Base-by-base conservation (phyloP, 306 rosid species). In the Inga oerstediana region DNA sequence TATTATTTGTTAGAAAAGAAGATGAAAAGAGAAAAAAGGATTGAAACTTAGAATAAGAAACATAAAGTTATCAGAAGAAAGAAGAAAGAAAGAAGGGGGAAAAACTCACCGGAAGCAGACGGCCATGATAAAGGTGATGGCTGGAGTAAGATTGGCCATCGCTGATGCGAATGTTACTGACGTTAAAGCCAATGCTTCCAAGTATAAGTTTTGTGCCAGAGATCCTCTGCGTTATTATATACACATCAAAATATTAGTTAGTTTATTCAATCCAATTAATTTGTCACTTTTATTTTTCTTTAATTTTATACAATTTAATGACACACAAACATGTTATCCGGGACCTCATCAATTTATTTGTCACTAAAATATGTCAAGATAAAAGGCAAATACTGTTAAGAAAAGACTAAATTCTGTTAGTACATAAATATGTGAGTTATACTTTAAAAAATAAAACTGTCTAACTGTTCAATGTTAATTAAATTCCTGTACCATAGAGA, bases 101-200 rank as follows among this genome's bases (percentile, higher is more conserved):
- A 39, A 35, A 37, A 16, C 34, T 54, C 74, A 88, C 97, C 94
- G 71, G 14, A 88, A 89, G 49, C 27, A 84, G 84, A 89, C 68
- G 2, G 97, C 97, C 79, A 94, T 61, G 9, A 90, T 39, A 62
- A 91, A 94, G 22, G 98, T 94, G 35, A 91, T 27, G 79, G 87
- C 94, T 22, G 98, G 98, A 82, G 49, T 0, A 48, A 94, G 93
- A 64, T 94, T 93, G 54, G 64, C 5, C 82, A 90, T 88, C 46
- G 98, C 98, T 0, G 97, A 83, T 32, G 87, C 88, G 88, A 87
- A 93, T 2, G 97, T 91, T 75, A 88, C 88, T 3, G 97, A 94
- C 10, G 97, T 91, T 73, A 91, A 72, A 68, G 84, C 39, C 64
- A 94, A 10, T 32, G 91, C 85, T 59, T 86, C 84, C 8, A 93